phyloP scores from a whole-genome alignment of 2,329 filamentous ascomycete genomes.

The Aspergillus eucalypticola region DNA sequence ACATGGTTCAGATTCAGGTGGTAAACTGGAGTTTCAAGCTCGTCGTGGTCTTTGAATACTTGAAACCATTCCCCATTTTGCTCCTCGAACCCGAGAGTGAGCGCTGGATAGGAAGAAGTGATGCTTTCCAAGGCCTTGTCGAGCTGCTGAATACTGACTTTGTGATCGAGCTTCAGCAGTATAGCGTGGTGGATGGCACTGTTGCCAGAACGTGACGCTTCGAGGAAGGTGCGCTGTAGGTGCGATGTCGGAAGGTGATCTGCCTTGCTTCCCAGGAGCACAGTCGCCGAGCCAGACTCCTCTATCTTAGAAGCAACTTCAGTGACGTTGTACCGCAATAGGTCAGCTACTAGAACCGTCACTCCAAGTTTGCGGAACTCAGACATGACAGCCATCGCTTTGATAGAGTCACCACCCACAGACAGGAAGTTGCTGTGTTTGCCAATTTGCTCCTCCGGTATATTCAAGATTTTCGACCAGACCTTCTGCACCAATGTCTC shows the following conservation, averaged over 20 bases:
- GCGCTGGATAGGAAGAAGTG: neutral
- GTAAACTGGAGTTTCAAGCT: neutral
- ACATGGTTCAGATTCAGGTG: conserved; percentile 2
- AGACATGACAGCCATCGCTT: conserved; percentile 8
- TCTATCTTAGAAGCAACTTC: neutral
- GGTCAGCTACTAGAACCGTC: neutral
- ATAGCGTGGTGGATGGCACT: neutral
- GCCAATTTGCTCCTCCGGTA: neutral
- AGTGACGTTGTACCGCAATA: neutral
- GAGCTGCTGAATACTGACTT: neutral
- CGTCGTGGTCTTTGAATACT: neutral
- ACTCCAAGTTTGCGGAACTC: neutral
- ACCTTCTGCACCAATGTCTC: neutral
- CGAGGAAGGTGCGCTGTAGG: neutral
- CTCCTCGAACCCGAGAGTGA: neutral
- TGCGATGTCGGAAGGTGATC: neutral
- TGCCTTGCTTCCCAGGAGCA: neutral
- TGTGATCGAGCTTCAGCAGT: neutral
- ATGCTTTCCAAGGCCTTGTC: neutral
- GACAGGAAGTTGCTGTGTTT: conserved; percentile 1
- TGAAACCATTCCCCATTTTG: neutral
- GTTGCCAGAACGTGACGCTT: neutral
- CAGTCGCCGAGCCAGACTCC: neutral
- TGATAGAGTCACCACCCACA: conserved; percentile 11
- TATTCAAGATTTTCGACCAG: neutral